Conservation (phyloP, 768 basidiomycete species). For the Mycena albidolilacea region DNA sequence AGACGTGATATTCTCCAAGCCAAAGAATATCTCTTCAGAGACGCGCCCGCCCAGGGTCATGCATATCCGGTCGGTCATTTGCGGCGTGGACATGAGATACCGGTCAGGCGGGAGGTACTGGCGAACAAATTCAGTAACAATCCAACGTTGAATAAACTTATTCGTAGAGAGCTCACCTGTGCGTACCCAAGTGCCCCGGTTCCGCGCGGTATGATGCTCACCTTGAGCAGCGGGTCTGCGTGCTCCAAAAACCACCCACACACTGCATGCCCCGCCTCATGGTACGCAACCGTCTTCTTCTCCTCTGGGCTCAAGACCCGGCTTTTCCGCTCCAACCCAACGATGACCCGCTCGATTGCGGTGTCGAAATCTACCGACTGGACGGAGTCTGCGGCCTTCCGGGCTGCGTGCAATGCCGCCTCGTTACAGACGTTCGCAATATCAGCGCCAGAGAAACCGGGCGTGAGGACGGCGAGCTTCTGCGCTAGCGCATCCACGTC, state of each 20-base stretch:
- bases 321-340: conserved; percentile 96
- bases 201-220: conserved; percentile 98
- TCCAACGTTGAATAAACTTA: conserved; percentile 4
- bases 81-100: conserved; percentile 95
- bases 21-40: conserved; percentile 99
- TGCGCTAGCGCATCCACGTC: conserved; percentile 78
- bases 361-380: conserved; percentile 93
- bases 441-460: conserved; percentile 98
- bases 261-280: conserved; percentile 98
- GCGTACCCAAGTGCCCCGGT: conserved; percentile 97
- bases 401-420: conserved; percentile 94
- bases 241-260: conserved; percentile 99
- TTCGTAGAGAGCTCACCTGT: conserved; percentile 68
- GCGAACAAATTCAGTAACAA: conserved; percentile 32
- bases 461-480: conserved; percentile 96
- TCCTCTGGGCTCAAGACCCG: conserved; percentile 94
- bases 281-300: conserved; percentile 99
- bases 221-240: conserved; percentile 96
- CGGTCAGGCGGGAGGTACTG: conserved; percentile 96
- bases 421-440: conserved; percentile 99
- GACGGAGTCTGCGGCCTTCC: conserved; percentile 84
- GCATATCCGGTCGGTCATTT: conserved; percentile 95
- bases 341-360: conserved; percentile 98
- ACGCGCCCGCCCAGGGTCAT: conserved; percentile 99
- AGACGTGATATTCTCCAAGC: conserved; percentile 91